These are phyloP conservation scores for Keithomyces neogunnii DNA, from an alignment of 2,329 filamentous ascomycete species.

Conservation along the genomic window DNA sequence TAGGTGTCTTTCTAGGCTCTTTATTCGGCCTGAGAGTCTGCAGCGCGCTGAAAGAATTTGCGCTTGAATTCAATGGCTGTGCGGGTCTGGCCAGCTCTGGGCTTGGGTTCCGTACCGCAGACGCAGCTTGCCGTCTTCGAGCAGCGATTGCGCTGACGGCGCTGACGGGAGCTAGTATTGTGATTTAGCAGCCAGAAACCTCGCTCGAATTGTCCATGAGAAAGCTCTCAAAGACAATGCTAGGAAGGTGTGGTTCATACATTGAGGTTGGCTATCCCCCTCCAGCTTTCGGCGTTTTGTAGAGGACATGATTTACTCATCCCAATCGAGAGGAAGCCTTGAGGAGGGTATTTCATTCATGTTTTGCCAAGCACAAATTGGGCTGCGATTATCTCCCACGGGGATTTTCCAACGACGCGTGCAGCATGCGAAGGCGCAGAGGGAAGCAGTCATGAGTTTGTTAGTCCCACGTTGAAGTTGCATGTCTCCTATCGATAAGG, in stretches of 20 bases:
- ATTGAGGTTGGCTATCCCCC: slow-evolving; percentile 16
- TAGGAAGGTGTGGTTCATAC: slow-evolving; percentile 15
- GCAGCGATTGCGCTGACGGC: slow-evolving; percentile 30
- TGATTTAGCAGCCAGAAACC: neutral
- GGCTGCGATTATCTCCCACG: no score
- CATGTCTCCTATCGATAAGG: neutral
- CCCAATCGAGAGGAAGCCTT: neutral
- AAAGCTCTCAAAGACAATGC: neutral
- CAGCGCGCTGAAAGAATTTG: slow-evolving; percentile 22
- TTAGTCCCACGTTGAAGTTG: no score
- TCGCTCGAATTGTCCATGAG: no score
- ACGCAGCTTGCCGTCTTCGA: slow-evolving; percentile 18
- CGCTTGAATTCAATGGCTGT: slow-evolving; percentile 11
- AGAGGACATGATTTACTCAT: slow-evolving; percentile 14
- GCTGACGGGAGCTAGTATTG: slow-evolving; percentile 16
- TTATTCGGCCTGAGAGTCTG: slow-evolving; percentile 12
- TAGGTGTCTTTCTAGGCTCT: slow-evolving; percentile 10
- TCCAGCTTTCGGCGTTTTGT: slow-evolving; percentile 28
- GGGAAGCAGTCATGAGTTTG: no score
- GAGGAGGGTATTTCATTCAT: neutral
- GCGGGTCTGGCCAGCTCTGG: slow-evolving; percentile 7
- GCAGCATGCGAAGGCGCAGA: no score
- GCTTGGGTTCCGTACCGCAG: slow-evolving; percentile 6
- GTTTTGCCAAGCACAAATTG: no score
- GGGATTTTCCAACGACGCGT: no score